Percentiles rank a stretch among this genome's conserved stretches.
These are phyloP conservation scores for Phytophthora ohioensis DNA, from an alignment of 352 stramenopile genomes.

Conservation along the genomic window DNA sequence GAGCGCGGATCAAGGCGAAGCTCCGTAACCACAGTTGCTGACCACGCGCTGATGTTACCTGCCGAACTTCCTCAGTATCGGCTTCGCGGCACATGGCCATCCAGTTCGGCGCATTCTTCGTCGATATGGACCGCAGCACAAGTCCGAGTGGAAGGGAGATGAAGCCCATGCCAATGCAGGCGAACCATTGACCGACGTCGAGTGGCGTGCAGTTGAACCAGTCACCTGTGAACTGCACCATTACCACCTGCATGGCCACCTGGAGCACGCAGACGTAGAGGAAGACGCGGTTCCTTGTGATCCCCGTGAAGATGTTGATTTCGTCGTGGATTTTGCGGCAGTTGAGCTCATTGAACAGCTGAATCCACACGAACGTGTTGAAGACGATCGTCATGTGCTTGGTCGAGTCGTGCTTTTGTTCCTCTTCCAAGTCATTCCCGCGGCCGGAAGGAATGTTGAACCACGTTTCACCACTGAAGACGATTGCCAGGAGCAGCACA, in stretches of 20 bases:
- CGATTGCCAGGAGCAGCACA: conserved; percentile 78
- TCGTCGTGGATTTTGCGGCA: conserved; percentile 90
- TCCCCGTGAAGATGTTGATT: conserved; percentile 94
- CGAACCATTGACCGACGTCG: conserved; percentile 51
- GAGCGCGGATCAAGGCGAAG: conserved; percentile 54
- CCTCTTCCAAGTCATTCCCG: conserved; percentile 49
- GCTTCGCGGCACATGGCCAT: conserved; percentile 62
- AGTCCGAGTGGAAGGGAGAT: conserved; percentile 58
- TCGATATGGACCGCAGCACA: conserved; percentile 58
- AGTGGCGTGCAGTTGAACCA: conserved; percentile 65
- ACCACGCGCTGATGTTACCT: conserved; percentile 34
- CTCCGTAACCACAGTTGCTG: conserved; percentile 12
- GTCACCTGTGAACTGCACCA: conserved; percentile 93
- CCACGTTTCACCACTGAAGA: conserved; percentile 72
- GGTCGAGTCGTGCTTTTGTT: conserved; percentile 61
- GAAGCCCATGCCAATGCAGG: conserved; percentile 63
- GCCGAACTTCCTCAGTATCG: conserved; percentile 45
- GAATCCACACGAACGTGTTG: conserved; percentile 96
- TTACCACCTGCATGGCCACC: conserved; percentile 91
- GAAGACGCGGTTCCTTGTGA: conserved; percentile 93
- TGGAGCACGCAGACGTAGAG: conserved; percentile 91
- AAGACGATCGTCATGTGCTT: conserved; percentile 96
- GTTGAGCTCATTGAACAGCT: conserved; percentile 90
- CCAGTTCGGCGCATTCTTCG: conserved; percentile 63
- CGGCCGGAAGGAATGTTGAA: conserved; percentile 53